These are phyloP conservation scores for Diaporthe citrichinensis DNA, from an alignment of 2,329 filamentous ascomycete species.

Conservation along the genomic window DNA sequence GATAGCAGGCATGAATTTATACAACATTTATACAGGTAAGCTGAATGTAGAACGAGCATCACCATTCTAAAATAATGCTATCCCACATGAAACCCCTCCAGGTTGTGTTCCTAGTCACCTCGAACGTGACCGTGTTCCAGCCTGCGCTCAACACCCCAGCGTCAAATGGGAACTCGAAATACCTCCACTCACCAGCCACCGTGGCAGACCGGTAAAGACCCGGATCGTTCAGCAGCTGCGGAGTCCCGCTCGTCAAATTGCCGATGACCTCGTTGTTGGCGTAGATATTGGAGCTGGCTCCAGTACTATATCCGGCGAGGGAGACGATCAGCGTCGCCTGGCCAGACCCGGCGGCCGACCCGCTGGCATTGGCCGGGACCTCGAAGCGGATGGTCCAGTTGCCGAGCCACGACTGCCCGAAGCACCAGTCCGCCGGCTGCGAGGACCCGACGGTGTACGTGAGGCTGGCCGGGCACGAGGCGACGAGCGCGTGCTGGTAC, in stretches of 20 bases:
- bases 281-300: conserved; percentile 60
- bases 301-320: conserved; percentile 59
- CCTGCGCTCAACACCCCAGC: conserved; percentile 43
- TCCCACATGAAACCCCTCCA: conserved; percentile 49
- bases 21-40: neutral
- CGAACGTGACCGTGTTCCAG: conserved; percentile 46
- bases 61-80: conserved; percentile 48
- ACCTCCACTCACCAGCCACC: conserved; percentile 61
- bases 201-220: conserved; percentile 63
- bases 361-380: conserved; percentile 32
- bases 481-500: conserved; percentile 60
- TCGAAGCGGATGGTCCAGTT: conserved; percentile 54
- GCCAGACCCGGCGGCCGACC: conserved; percentile 25
- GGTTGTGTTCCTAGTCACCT: conserved; percentile 46
- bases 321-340: conserved; percentile 57
- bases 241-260: conserved; percentile 54
- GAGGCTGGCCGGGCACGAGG: conserved; percentile 59
- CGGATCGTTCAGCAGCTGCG: conserved; percentile 56
- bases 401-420: conserved; percentile 57
- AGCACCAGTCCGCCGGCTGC: conserved; percentile 61
- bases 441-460: conserved; percentile 58
- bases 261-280: conserved; percentile 57
- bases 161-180: conserved; percentile 55
- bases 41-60: neutral
- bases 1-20: neutral